A percentile compares a stretch with the other conserved stretches of the same genome.
These are phyloP conservation scores for Ustilago lituana DNA, from an alignment of 1,284 basidiomycete species.

Conservation along the genomic window DNA sequence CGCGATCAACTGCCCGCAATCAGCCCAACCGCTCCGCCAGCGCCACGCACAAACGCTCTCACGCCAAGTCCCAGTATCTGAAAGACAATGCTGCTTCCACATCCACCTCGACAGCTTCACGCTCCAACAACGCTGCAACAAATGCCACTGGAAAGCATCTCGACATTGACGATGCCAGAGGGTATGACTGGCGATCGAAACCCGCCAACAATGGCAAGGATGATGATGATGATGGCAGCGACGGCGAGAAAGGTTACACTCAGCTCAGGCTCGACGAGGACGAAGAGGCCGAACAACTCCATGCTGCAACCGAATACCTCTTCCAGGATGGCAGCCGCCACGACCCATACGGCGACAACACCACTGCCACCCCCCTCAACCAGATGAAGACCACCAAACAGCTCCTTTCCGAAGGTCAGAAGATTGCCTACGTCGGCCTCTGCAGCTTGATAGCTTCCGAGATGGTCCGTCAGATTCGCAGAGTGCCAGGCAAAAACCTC, in stretches of 20 bases:
- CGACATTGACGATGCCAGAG: constrained; percentile 64
- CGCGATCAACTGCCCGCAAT: constrained; percentile 18
- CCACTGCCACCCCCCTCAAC: constrained; percentile 60
- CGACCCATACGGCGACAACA: constrained; percentile 46
- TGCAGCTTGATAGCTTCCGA: constrained; percentile 61
- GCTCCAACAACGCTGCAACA: constrained; percentile 24
- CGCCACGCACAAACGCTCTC: constrained; percentile 18
- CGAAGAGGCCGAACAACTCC: constrained; percentile 62
- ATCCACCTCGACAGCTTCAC: constrained; percentile 1
- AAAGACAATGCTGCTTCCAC: constrained; percentile 9
- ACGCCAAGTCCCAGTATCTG: constrained; percentile 23
- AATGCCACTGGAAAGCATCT: constrained; percentile 63
- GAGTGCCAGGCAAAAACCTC: constrained; percentile 55
- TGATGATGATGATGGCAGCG: constrained; percentile 43
- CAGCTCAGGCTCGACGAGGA: constrained; percentile 65
- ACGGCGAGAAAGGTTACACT: constrained; percentile 60
- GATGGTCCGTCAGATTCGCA: constrained; percentile 47
- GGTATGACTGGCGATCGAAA: constrained; percentile 64
- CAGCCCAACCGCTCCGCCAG: constrained; percentile 11
- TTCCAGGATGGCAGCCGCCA: constrained; percentile 58
- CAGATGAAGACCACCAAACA: constrained; percentile 66
- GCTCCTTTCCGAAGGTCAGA: constrained; percentile 63
- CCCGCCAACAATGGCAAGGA: constrained; percentile 31
- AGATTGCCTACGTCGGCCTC: constrained; percentile 66
- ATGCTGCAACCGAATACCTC: constrained; percentile 64